phyloP scores from a whole-genome alignment of 2,329 filamentous ascomycete genomes.

The Epichloe festucae region DNA sequence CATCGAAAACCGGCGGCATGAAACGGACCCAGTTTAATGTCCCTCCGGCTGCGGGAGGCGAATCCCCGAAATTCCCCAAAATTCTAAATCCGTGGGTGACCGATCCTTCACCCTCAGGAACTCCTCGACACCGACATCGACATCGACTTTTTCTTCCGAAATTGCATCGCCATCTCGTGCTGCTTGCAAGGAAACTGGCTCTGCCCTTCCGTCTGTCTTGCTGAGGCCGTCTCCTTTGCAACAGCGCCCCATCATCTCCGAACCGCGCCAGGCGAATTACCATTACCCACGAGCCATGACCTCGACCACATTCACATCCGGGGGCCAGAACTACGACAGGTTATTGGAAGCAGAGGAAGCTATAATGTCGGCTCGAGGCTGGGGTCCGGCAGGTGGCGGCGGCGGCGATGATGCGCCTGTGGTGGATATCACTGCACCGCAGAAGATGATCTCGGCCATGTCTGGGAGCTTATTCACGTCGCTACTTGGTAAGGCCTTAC shows the following conservation, averaged over 20 bases:
- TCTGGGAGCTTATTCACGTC: constrained; percentile 84
- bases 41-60: constrained; percentile 3
- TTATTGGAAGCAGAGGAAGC: constrained; percentile 16
- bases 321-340: constrained; percentile 17
- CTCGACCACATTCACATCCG: constrained; percentile 6
- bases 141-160: background rate
- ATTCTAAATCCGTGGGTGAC: no score
- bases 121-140: background rate
- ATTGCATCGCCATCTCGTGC: background rate
- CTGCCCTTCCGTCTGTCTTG: background rate
- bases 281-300: constrained; percentile 1
- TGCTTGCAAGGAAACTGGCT: constrained; percentile 3
- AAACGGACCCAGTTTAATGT: background rate
- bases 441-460: constrained; percentile 93
- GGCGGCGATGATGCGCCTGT: constrained; percentile 21
- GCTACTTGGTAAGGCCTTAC: constrained; percentile 55
- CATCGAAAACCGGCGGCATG: constrained; percentile 6
- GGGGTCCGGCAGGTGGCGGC: constrained; percentile 3
- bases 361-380: constrained; percentile 14
- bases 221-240: background rate
- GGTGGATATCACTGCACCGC: constrained; percentile 61
- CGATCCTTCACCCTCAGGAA: background rate
- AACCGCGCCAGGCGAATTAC: background rate
- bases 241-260: background rate
- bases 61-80: constrained; percentile 4